Conservation (phyloP, 768 basidiomycete species). For the Hebeloma cylindrosporum region DNA sequence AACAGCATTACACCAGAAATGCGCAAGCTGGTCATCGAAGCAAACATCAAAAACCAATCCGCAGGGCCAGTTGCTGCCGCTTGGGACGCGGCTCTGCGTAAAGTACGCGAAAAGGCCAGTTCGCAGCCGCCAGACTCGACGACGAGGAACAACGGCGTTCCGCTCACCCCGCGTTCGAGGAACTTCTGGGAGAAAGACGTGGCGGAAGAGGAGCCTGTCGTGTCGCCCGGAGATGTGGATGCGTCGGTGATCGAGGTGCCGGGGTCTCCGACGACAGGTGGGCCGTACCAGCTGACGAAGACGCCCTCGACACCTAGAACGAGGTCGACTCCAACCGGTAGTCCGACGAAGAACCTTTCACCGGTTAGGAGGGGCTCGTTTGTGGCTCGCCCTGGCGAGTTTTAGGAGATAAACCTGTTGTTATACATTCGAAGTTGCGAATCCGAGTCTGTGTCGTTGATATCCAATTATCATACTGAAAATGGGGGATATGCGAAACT, state of each 20-base stretch:
- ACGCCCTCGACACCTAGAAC: constrained; percentile 15
- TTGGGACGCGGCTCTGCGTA: constrained; percentile 47
- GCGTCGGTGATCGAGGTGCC: background rate
- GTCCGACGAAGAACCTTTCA: constrained; percentile 15
- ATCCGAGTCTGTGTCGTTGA: no score
- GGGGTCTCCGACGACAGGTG: constrained; percentile 3
- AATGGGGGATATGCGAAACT: no score
- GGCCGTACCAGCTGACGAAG: constrained; percentile 7
- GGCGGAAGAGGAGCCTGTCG: constrained; percentile 13
- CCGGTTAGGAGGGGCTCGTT: constrained; percentile 14
- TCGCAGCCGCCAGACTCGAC: background rate
- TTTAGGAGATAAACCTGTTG: no score
- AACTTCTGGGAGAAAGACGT: constrained; percentile 26
- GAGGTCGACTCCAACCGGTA: constrained; percentile 4
- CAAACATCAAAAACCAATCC: constrained; percentile 55
- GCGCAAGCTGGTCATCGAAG: constrained; percentile 65
- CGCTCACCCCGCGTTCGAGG: constrained; percentile 14
- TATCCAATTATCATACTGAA: no score
- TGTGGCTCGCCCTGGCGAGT: constrained; percentile 8
- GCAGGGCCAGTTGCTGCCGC: constrained; percentile 54
- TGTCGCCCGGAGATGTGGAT: constrained; percentile 11
- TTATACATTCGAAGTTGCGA: no score
- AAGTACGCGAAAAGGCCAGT: constrained; percentile 7
- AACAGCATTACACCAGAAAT: constrained; percentile 53
- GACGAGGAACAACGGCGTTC: background rate